These are phyloP conservation scores for Wallacemonas rigidus DNA, from an alignment of 208 protist genomes.

Conservation along the genomic window DNA sequence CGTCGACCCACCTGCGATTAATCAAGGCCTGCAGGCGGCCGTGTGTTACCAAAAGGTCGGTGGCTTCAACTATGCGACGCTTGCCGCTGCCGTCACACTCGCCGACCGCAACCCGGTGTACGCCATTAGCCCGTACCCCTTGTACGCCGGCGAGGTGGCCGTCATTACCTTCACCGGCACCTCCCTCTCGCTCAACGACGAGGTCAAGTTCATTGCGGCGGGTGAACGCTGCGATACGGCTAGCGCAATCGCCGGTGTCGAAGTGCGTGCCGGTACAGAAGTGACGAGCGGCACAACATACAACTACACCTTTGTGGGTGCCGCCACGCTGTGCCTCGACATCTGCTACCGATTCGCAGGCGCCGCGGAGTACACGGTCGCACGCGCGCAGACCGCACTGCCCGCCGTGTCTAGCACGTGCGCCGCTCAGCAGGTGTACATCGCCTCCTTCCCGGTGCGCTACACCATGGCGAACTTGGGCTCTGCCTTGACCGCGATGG, in stretches of 20 bases:
- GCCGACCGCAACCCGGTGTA: constrained; percentile 76
- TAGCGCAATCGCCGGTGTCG: constrained; percentile 26
- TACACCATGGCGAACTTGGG: constrained; percentile 41
- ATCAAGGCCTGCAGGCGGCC: constrained; percentile 46
- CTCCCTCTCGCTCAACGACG: constrained; percentile 50
- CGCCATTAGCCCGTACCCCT: constrained; percentile 52
- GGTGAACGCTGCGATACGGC: constrained; percentile 31
- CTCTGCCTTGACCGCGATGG: constrained; percentile 40
- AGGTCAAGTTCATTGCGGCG: constrained; percentile 46
- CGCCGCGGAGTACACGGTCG: constrained; percentile 51
- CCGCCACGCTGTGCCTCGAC: constrained; percentile 54
- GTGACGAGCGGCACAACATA: constrained; percentile 45
- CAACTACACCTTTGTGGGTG: constrained; percentile 64
- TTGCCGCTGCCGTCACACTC: constrained; percentile 51
- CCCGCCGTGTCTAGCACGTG: constrained; percentile 39
- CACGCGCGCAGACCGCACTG: constrained; percentile 24
- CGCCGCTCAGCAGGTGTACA: constrained; percentile 52
- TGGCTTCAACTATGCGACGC: constrained; percentile 51
- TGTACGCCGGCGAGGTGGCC: constrained; percentile 69
- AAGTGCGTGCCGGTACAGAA: constrained; percentile 37
- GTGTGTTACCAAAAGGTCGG: constrained; percentile 76
- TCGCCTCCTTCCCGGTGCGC: constrained; percentile 58
- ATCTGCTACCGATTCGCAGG: constrained; percentile 71
- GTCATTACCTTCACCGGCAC: constrained; percentile 58
- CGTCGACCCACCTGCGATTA: constrained; percentile 55